A percentile compares a stretch with the other conserved stretches of the same genome.
Conservation (phyloP, 2,329 filamentous ascomycete species). For the Tolypocladium guangdongense region DNA sequence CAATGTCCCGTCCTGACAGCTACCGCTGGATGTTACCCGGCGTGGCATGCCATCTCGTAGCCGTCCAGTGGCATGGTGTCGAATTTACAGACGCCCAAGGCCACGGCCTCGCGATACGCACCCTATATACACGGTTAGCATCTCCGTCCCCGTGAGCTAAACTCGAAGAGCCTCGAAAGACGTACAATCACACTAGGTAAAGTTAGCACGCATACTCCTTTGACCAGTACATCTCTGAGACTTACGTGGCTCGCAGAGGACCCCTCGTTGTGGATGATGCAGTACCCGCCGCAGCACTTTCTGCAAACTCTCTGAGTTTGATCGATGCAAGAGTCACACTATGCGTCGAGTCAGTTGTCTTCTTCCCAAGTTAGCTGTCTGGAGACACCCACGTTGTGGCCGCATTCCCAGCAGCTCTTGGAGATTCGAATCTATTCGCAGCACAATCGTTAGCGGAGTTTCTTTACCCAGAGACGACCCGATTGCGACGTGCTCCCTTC, state of each 20-base stretch:
- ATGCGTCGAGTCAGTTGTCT: background rate
- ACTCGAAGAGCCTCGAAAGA: background rate
- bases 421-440: conserved; percentile 43
- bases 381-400: conserved; percentile 47
- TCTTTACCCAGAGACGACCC: background rate
- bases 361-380: background rate
- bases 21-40: background rate
- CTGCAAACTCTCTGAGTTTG: conserved; percentile 60
- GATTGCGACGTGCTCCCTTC: background rate
- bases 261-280: conserved; percentile 71
- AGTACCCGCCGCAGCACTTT: conserved; percentile 70
- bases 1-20: background rate
- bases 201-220: conserved; percentile 16
- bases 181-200: conserved; percentile 36
- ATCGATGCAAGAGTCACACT: conserved; percentile 69
- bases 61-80: background rate
- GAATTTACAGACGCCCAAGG: conserved; percentile 14
- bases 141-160: background rate
- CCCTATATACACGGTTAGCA: conserved; percentile 13
- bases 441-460: background rate
- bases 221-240: conserved; percentile 3
- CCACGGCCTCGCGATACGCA: conserved; percentile 23
- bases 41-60: background rate
- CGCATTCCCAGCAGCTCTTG: conserved; percentile 76
- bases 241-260: conserved; percentile 53